Base-by-base conservation (phyloP, 31 red algal genomes). In the Asparagopsis taxiformis region DNA sequence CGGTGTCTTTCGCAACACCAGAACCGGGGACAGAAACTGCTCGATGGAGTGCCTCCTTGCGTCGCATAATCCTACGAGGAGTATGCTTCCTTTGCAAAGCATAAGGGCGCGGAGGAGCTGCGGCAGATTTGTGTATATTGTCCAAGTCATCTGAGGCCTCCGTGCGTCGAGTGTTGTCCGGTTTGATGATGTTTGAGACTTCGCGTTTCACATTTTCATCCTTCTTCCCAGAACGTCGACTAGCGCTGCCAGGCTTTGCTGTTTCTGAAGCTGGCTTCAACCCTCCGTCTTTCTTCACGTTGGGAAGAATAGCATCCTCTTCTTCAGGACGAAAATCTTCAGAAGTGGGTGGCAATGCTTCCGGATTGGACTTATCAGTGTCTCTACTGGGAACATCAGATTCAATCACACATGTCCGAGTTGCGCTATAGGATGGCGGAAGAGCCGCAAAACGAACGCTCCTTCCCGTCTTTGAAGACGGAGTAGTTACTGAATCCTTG, bases 391-490 rank as follows among this genome's bases (percentile, higher is more conserved):
- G 44, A 3, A 72, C 72, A 30, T 36, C 55, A 46, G 51, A 23
- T 0, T 72, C 51, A 56, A 41, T 33, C 0, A 36, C 73, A 58
- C n/a, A n/a, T n/a, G 51, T 44, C 23, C 75, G 28, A 20, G 59
- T 67, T 55, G 60, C 60, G 29, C 66, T 83, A 34, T 83, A 83
- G 1, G 78, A 83, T 19, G 78, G 78, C 41, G 78, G 78, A 26
- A 83, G 48, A 11, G 66, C 78, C 4, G 78, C 78, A 72, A 83
- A 83, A 11, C 78, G 51, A 19, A 83, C 78, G 64, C 78, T 83
- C 15, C 78, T 50, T 21, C 54, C 43, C 2, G 65, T 54, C 53
- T 70, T 83, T 3, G 52, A 30, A 13, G 64, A 20, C 19, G 49
- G 35, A 39, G 44, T 54, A 1, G 59, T 54, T 6, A 30, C 25